Percentiles rank a stretch among this genome's conserved stretches.
Conservation (phyloP, 176 grass and related monocot genomes). For the Rhipidocladum racemiflorum region DNA sequence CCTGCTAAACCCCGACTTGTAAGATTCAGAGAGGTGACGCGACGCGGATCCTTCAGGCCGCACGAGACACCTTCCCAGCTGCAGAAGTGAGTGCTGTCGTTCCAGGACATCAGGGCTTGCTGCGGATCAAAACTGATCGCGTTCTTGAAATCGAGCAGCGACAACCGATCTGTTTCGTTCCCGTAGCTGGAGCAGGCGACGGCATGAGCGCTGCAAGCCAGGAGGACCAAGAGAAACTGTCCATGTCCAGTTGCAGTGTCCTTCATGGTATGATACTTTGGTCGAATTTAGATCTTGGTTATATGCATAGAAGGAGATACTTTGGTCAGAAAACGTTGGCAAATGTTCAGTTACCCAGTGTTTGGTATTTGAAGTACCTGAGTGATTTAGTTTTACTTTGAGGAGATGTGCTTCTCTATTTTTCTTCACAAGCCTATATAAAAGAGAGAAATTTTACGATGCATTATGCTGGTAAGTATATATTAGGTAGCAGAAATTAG, state of each 20-base stretch:
- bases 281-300: background rate
- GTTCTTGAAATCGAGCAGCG: constrained; percentile 27
- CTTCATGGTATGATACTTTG: background rate
- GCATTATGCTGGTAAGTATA: no score
- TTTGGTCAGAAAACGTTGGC: no score
- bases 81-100: constrained; percentile 34
- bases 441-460: no score
- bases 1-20: constrained; percentile 12
- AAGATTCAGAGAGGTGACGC: constrained; percentile 31
- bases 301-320: background rate
- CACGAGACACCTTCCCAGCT: constrained; percentile 36
- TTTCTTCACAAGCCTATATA: no score
- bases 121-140: constrained; percentile 11
- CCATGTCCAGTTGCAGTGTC: background rate
- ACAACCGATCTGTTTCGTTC: background rate
- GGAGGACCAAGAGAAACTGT: background rate
- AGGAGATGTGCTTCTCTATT: no score
- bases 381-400: no score
- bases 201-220: background rate
- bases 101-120: constrained; percentile 40
- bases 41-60: background rate
- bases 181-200: background rate
- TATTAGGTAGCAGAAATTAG: no score
- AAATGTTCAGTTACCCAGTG: no score
- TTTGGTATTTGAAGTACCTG: no score